Conservation (phyloP, 257 asterid genomes). For the Echium plantagineum region DNA sequence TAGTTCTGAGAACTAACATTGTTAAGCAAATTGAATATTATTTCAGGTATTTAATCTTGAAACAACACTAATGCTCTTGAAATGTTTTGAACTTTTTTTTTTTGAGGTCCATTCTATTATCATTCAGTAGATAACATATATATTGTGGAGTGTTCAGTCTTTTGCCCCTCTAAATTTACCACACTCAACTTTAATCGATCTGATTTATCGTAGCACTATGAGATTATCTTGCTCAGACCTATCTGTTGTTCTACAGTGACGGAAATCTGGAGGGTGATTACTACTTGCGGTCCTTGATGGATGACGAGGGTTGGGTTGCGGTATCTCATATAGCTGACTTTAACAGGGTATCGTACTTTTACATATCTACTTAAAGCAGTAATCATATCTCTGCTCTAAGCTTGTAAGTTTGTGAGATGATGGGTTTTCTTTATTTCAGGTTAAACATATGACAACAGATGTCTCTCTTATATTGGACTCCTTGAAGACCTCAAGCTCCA, state of each 20-base stretch:
- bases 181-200: too few species aligned
- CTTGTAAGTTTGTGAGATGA: conserved; percentile 2
- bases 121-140: too few species aligned
- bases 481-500: conserved; percentile 59
- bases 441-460: conserved; percentile 56
- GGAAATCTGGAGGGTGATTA: conserved; percentile 61
- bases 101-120: too few species aligned
- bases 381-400: not conserved
- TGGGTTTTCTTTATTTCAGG: conserved; percentile 38
- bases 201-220: too few species aligned
- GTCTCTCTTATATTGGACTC: conserved; percentile 64
- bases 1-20: conserved; percentile 41
- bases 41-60: conserved; percentile 54
- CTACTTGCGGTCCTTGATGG: conserved; percentile 80
- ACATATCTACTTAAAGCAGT: not conserved
- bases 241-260: conserved; percentile 34
- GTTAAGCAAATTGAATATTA: conserved; percentile 84
- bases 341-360: conserved; percentile 48
- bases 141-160: too few species aligned
- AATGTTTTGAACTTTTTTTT: not conserved
- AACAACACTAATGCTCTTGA: not conserved
- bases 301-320: conserved; percentile 85
- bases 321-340: conserved; percentile 60
- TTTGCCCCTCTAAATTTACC: too few species aligned
- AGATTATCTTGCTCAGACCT: too few species aligned